Percentiles rank a stretch among this genome's conserved stretches.
These are phyloP conservation scores for Clarireedia homoeocarpa DNA, from an alignment of 2,329 filamentous ascomycete species.

Conservation along the genomic window DNA sequence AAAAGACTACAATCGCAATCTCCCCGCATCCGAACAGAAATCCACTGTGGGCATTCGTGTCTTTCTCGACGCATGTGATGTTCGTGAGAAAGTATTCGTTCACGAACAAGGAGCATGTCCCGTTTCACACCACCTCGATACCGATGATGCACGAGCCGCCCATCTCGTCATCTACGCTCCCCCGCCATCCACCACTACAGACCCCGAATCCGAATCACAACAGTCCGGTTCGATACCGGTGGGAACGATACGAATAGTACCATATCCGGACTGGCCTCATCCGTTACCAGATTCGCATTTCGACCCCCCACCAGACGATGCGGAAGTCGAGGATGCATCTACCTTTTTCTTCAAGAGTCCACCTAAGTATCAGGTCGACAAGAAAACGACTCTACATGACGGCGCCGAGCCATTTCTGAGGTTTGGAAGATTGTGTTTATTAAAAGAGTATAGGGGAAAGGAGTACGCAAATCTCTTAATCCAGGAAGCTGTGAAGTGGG, in stretches of 20 bases:
- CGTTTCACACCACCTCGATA: background rate
- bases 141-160: constrained; percentile 3
- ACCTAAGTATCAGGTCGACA: constrained; percentile 18
- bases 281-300: background rate
- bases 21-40: background rate
- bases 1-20: background rate
- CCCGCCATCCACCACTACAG: background rate
- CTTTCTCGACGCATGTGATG: background rate
- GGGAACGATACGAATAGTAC: background rate
- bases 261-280: background rate
- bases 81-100: constrained; percentile 7
- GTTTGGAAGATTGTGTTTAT: constrained; percentile 68
- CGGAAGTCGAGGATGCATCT: background rate
- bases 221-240: background rate
- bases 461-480: constrained; percentile 61
- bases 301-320: background rate
- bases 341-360: background rate
- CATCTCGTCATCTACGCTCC: constrained; percentile 3
- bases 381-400: constrained; percentile 45
- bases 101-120: background rate
- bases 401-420: constrained; percentile 72
- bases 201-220: background rate
- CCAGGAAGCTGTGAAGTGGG: constrained; percentile 60
- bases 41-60: background rate
- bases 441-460: constrained; percentile 55